A percentile compares a stretch with the other conserved stretches of the same genome.
These are phyloP conservation scores for Penicillium paradoxum DNA, from an alignment of 495 filamentous ascomycete genomes.

Conservation along the genomic window DNA sequence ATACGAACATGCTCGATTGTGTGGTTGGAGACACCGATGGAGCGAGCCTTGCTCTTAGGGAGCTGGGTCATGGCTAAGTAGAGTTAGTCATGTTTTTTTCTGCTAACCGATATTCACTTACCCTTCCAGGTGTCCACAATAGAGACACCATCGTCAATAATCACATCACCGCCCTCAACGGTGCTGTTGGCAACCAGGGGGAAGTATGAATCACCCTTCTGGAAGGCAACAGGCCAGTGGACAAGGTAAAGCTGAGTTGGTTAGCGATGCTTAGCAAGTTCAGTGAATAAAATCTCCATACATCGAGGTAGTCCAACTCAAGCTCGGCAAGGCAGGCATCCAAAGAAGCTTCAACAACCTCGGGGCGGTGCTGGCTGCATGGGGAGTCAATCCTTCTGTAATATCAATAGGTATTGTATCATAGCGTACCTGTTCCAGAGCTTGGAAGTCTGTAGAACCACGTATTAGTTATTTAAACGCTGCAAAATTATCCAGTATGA, in stretches of 20 bases:
- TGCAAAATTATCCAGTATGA: neutral
- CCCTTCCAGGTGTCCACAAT: slow-evolving; percentile 50
- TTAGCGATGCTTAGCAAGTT: neutral
- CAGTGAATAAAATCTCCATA: slow-evolving; percentile 11
- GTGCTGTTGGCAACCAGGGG: slow-evolving; percentile 35
- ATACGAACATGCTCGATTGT: slow-evolving; percentile 38
- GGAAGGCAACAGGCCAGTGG: slow-evolving; percentile 49
- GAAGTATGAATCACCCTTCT: slow-evolving; percentile 40
- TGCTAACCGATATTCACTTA: slow-evolving; percentile 6
- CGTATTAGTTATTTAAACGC: neutral
- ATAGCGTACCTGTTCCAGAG: slow-evolving; percentile 36
- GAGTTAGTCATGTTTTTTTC: neutral
- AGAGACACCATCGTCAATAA: slow-evolving; percentile 43
- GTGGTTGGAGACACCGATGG: slow-evolving; percentile 51
- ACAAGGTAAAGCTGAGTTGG: slow-evolving; percentile 43
- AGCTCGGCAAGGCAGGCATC: slow-evolving; percentile 46
- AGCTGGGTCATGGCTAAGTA: slow-evolving; percentile 44
- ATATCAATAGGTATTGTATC: neutral
- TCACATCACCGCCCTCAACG: slow-evolving; percentile 36
- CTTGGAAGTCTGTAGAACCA: slow-evolving; percentile 41
- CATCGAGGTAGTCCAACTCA: slow-evolving; percentile 47
- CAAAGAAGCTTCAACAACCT: slow-evolving; percentile 41
- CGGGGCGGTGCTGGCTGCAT: slow-evolving; percentile 40
- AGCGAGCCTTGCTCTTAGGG: slow-evolving; percentile 46
- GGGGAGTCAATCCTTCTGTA: slow-evolving; percentile 1